Evolutionary conservation across 352 stramenopile species (phyloP).

Genomic region (Discostella stelligera): DNA sequence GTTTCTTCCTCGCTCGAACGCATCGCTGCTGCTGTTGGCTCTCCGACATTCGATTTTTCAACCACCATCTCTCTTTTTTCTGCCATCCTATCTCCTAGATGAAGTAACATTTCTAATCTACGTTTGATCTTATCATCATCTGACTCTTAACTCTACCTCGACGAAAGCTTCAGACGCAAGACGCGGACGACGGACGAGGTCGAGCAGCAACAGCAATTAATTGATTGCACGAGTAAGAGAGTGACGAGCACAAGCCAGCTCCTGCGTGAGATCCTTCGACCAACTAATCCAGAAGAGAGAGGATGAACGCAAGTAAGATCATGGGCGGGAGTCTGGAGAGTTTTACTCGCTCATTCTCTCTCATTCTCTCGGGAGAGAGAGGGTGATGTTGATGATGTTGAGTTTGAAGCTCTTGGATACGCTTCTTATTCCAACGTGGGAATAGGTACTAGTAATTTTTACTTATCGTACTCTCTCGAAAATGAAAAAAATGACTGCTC

Average conservation of each 20-base stretch:
- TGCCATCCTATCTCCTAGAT: constrained; percentile 33
- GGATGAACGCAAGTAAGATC: not conserved
- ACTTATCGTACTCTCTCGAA: no score
- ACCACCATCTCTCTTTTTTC: constrained; percentile 29
- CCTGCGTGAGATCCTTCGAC: constrained; percentile 3
- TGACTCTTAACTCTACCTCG: constrained; percentile 8
- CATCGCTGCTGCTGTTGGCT: constrained; percentile 23
- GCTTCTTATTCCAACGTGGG: not conserved
- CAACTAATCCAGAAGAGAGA: constrained; percentile 13
- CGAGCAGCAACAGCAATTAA: no score
- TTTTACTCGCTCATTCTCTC: not conserved
- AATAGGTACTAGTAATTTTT: not conserved
- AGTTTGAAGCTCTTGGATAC: not conserved
- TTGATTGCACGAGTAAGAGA: not conserved
- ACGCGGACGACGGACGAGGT: no score
- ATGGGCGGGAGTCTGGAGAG: not conserved
- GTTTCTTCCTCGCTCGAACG: constrained; percentile 26
- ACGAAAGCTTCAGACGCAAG: not conserved
- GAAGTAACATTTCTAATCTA: constrained; percentile 10
- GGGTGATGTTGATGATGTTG: not conserved
- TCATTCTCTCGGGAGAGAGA: not conserved
- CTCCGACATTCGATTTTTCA: constrained; percentile 24
- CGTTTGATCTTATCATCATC: constrained; percentile 23
- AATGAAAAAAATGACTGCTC: no score
- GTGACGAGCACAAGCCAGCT: not conserved